Percentiles rank a stretch among this genome's conserved stretches.
Evolutionary conservation across 2,329 filamentous ascomycete genomes (phyloP).

Genomic region (Leptographium procerum): DNA sequence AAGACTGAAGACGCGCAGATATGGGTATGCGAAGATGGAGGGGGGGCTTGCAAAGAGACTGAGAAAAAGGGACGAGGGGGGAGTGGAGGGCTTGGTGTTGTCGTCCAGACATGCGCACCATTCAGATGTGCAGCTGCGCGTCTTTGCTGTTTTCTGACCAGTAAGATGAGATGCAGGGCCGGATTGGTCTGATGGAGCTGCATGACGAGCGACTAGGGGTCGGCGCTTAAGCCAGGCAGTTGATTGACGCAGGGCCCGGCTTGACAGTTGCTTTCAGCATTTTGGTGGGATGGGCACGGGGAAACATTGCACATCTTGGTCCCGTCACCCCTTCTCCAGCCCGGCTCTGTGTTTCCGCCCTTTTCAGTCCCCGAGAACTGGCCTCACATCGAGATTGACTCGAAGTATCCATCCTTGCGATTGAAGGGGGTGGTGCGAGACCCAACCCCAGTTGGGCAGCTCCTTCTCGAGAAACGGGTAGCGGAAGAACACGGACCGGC

Average conservation of each 20-base stretch:
- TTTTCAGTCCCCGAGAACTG: neutral
- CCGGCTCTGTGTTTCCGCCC: neutral
- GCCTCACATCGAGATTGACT: neutral
- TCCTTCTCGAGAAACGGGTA: neutral
- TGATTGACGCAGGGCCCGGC: neutral
- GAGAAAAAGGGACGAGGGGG: neutral
- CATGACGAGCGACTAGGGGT: conserved; percentile 37
- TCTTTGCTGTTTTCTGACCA: neutral
- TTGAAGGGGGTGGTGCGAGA: neutral
- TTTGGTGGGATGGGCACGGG: neutral
- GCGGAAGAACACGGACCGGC: neutral
- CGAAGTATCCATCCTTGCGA: too few relatives aligned
- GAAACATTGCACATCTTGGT: neutral
- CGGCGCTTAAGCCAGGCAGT: conserved; percentile 42
- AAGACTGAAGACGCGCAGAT: neutral
- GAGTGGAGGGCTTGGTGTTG: neutral
- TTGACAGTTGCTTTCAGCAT: neutral
- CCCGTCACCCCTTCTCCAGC: neutral
- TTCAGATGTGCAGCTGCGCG: neutral
- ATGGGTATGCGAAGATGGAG: neutral
- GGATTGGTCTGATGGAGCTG: conserved; percentile 28
- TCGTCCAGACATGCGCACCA: conserved; percentile 1
- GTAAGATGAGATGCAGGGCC: neutral
- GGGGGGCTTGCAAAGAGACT: neutral
- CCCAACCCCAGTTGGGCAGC: neutral